A percentile compares a stretch with the other conserved stretches of the same genome.
Conservation (phyloP, 225 moss, liverwort and hornwort species). For the Thuidium tamariscinum region DNA sequence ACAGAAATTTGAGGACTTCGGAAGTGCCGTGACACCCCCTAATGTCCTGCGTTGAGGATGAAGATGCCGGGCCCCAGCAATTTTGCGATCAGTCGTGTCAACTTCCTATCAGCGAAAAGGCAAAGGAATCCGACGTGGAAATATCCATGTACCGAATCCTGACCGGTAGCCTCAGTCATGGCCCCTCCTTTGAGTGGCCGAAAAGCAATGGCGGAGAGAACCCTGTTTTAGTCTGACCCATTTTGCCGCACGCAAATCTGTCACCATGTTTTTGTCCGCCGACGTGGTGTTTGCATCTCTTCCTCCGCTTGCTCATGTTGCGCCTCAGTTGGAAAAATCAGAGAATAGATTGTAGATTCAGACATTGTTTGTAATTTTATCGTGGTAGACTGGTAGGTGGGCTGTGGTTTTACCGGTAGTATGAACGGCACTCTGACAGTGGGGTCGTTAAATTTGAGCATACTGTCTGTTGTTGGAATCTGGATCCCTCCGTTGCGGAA, state of each 20-base stretch:
- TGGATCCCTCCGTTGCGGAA: not conserved
- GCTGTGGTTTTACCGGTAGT: not conserved
- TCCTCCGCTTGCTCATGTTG: not conserved
- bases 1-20: no score
- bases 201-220: constrained; percentile 27
- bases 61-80: not conserved
- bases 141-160: not conserved
- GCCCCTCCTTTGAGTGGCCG: constrained; percentile 1
- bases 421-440: not conserved
- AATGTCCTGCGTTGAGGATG: not conserved
- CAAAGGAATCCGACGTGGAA: not conserved
- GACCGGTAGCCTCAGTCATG: not conserved
- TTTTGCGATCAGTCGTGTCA: not conserved
- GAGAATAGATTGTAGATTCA: not conserved
- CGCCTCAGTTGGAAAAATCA: not conserved
- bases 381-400: not conserved
- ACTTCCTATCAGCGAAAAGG: not conserved
- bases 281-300: not conserved
- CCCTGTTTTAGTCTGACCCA: not conserved
- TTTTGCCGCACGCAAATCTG: not conserved
- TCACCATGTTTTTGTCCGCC: not conserved
- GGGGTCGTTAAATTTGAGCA: not conserved
- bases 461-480: not conserved
- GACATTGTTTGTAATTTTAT: not conserved
- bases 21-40: no score